Evolutionary conservation across 2,329 filamentous ascomycete genomes (phyloP).

Genomic region (Ascocoryne sarcoides): DNA sequence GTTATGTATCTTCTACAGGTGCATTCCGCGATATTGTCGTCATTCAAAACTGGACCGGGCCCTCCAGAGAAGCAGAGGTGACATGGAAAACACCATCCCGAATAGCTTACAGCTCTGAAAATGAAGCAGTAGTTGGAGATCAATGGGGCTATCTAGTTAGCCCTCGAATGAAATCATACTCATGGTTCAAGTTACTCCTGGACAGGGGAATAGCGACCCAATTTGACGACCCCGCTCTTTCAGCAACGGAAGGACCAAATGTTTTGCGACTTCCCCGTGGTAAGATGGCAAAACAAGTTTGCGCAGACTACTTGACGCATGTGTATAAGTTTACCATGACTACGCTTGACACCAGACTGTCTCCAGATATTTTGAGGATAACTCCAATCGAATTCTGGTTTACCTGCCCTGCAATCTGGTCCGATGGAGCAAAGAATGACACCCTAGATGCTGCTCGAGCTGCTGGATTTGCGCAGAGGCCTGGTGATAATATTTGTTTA

Average conservation of each 20-base stretch:
- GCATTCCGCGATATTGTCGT: not conserved
- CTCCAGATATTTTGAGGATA: not conserved
- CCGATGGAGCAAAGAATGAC: not conserved
- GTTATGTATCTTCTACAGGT: too few species aligned
- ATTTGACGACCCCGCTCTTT: slow-evolving; percentile 1
- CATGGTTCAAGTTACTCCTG: slow-evolving; percentile 9
- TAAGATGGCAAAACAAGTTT: slow-evolving; percentile 4
- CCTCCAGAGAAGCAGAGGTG: too few species aligned
- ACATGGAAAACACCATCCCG: slow-evolving; percentile 4
- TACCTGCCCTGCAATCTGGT: not conserved
- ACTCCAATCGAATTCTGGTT: not conserved
- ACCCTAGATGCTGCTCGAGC: not conserved
- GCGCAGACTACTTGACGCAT: slow-evolving; percentile 6
- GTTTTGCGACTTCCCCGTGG: slow-evolving; percentile 13
- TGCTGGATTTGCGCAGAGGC: not conserved
- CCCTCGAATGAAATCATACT: slow-evolving; percentile 5
- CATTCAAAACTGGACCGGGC: not conserved
- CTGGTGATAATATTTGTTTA: not conserved
- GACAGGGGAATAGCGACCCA: slow-evolving; percentile 5
- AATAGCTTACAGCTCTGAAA: slow-evolving; percentile 6
- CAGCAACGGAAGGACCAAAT: not conserved
- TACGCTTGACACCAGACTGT: not conserved
- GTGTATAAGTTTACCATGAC: slow-evolving; percentile 1
- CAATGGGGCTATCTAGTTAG: slow-evolving; percentile 6
- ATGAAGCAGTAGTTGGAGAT: not conserved